Conservation (phyloP, 2,329 filamentous ascomycete genomes). For the Penicillium olsonii region DNA sequence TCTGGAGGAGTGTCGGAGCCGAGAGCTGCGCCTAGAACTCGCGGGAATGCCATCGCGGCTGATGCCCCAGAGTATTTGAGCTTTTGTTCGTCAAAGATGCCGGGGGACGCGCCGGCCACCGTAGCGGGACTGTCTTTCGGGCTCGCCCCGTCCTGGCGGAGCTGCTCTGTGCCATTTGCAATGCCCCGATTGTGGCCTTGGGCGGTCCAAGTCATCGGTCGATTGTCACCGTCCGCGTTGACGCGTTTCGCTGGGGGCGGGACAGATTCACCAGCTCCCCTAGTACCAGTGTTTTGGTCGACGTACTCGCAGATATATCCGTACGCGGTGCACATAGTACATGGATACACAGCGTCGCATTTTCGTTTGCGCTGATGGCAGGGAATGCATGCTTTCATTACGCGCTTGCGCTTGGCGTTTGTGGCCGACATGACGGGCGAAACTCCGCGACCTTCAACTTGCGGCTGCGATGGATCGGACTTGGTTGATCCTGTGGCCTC, state of each 20-base stretch:
- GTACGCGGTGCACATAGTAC: constrained; percentile 31
- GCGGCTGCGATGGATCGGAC: no score
- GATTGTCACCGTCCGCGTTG: background rate
- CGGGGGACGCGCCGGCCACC: constrained; percentile 12
- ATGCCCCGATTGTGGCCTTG: no score
- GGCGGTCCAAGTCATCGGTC: no score
- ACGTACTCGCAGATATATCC: constrained; percentile 30
- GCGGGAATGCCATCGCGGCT: constrained; percentile 34
- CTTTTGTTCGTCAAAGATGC: constrained; percentile 33
- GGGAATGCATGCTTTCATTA: constrained; percentile 32
- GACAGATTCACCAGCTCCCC: background rate
- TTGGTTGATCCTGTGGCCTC: no score
- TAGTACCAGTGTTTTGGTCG: constrained; percentile 11
- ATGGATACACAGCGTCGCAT: constrained; percentile 33
- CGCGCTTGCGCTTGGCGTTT: constrained; percentile 30
- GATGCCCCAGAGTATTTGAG: constrained; percentile 30
- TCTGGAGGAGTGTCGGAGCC: constrained; percentile 30
- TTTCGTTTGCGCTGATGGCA: constrained; percentile 38
- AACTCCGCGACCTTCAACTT: no score
- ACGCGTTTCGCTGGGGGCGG: background rate
- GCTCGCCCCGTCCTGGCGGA: no score
- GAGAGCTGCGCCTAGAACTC: constrained; percentile 29
- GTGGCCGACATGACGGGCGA: constrained; percentile 21
- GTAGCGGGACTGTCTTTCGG: constrained; percentile 15
- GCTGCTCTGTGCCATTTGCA: no score